A percentile compares a stretch with the other conserved stretches of the same genome.
phyloP scores from a whole-genome alignment of 257 asterid genomes.

The Solanum bukasovii region DNA sequence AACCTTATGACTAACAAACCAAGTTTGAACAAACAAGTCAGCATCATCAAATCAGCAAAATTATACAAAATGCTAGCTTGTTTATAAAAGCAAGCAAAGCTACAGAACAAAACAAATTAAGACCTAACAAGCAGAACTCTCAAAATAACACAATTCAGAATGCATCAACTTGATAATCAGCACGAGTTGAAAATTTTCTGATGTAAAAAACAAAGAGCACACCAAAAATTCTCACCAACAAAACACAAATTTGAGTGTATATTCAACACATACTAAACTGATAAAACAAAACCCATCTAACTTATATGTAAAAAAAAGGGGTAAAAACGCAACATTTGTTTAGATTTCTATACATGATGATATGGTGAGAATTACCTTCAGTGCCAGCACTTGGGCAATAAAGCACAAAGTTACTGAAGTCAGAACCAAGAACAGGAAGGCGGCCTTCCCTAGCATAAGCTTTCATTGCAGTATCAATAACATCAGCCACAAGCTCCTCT shows the following conservation, averaged over 20 bases:
- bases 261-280: background rate
- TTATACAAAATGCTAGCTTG: background rate
- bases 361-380: conserved; percentile 37
- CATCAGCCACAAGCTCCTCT: conserved; percentile 59
- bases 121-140: background rate
- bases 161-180: background rate
- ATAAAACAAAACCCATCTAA: background rate
- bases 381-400: conserved; percentile 62
- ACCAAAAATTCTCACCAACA: background rate
- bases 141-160: background rate
- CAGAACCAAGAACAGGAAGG: conserved; percentile 73
- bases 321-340: background rate
- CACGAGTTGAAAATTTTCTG: background rate
- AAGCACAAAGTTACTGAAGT: conserved; percentile 54
- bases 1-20: background rate
- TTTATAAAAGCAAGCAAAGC: background rate
- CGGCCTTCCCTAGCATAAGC: conserved; percentile 85
- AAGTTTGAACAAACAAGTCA: background rate
- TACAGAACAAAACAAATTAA: background rate
- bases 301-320: background rate
- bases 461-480: conserved; percentile 72
- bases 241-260: background rate
- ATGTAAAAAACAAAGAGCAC: background rate
- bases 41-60: background rate
- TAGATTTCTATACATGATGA: background rate